phyloP scores from a whole-genome alignment of 768 basidiomycete genomes.

The Leccinum disarticulatum region DNA sequence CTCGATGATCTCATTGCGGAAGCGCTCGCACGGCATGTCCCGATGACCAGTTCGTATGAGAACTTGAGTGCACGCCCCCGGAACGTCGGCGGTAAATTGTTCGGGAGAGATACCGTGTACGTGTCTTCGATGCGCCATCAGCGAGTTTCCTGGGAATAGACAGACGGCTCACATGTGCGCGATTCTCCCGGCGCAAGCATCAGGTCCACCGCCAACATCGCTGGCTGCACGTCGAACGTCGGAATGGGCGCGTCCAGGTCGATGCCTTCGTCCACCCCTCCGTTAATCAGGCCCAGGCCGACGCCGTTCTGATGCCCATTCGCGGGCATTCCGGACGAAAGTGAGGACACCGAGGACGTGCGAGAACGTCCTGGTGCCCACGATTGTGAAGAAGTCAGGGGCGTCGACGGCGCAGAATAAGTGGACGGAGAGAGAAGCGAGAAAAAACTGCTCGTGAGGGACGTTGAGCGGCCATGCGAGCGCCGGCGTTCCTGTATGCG shows the following conservation, averaged over 20 bases:
- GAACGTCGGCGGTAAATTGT: constrained; percentile 87
- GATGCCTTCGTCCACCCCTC: constrained; percentile 43
- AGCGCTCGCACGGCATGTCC: constrained; percentile 67
- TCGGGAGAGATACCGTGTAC: constrained; percentile 74
- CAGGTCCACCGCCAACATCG: constrained; percentile 89
- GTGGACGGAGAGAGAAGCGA: constrained; percentile 47
- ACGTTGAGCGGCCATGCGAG: constrained; percentile 51
- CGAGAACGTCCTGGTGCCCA: constrained; percentile 21
- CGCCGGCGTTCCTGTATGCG: constrained; percentile 26
- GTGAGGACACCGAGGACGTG: constrained; percentile 27
- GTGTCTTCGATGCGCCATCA: constrained; percentile 52
- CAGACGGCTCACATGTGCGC: constrained; percentile 58
- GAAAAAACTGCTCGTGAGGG: constrained; percentile 50
- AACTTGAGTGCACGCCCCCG: constrained; percentile 81
- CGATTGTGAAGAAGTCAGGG: constrained; percentile 26
- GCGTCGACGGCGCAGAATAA: constrained; percentile 24
- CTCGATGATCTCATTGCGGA: constrained; percentile 31
- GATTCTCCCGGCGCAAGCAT: constrained; percentile 80
- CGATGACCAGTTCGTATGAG: constrained; percentile 88
- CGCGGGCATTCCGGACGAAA: constrained; percentile 4
- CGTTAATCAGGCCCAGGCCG: constrained; percentile 33
- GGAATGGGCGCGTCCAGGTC: constrained; percentile 71
- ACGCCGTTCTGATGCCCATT: constrained; percentile 20
- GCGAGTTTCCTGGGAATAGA: background rate
- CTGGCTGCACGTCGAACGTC: constrained; percentile 80